These are phyloP conservation scores for Colletotrichum theobromicola DNA, from an alignment of 2,329 filamentous ascomycete species.

Conservation along the genomic window DNA sequence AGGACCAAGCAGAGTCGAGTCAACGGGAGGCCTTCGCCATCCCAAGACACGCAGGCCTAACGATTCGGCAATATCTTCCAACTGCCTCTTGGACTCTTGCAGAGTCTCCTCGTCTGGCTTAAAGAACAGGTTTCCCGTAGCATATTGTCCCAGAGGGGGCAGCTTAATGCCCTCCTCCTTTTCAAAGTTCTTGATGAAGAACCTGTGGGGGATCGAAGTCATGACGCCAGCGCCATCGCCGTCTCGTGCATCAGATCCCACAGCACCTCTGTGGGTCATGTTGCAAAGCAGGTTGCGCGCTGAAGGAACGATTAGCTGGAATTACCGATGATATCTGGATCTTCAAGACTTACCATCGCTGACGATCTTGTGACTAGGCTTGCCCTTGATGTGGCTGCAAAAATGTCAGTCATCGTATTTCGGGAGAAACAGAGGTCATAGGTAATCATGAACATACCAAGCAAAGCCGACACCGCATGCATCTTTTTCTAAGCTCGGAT, in stretches of 20 bases:
- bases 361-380: conserved; percentile 96
- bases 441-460: conserved; percentile 72
- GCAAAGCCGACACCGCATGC: conserved; percentile 99
- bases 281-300: conserved; percentile 96
- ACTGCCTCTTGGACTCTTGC: conserved; percentile 87
- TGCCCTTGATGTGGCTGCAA: conserved; percentile 92
- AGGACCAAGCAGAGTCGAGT: conserved; percentile 91
- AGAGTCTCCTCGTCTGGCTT: conserved; percentile 92
- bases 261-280: conserved; percentile 99
- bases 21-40: conserved; percentile 94
- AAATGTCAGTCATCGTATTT: conserved; percentile 24
- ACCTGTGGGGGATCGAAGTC: conserved; percentile 98
- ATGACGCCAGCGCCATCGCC: conserved; percentile 99
- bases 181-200: conserved; percentile 98
- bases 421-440: not conserved
- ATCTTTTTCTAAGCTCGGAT: conserved; percentile 97
- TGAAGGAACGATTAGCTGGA: conserved; percentile 37
- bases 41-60: conserved; percentile 90
- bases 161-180: conserved; percentile 87
- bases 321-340: conserved; percentile 33
- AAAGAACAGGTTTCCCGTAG: conserved; percentile 97
- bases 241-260: conserved; percentile 96
- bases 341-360: conserved; percentile 79
- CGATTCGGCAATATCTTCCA: conserved; percentile 91
- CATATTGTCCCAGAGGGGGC: conserved; percentile 90